Percentiles rank a stretch among this genome's conserved stretches.
phyloP scores from a whole-genome alignment of 805 yeast genomes.

The Sugiyamaella floridensis region DNA sequence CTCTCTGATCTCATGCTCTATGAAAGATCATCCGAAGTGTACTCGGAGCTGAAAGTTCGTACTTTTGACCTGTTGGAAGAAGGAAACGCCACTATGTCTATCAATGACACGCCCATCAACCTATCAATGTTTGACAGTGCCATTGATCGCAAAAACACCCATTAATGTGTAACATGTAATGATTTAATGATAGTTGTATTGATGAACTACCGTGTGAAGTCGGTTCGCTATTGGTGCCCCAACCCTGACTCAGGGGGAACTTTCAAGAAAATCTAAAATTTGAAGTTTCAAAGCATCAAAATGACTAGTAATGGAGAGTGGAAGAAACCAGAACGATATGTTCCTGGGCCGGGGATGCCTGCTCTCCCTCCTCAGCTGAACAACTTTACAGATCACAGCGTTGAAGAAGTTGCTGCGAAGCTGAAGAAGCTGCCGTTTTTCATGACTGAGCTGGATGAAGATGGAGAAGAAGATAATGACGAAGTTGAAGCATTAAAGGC shows the following conservation, averaged over 20 bases:
- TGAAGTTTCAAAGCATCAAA: background rate
- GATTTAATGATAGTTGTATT: constrained; percentile 1
- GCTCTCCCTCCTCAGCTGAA: constrained; percentile 77
- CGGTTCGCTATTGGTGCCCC: no score
- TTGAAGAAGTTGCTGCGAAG: constrained; percentile 71
- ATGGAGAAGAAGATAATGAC: constrained; percentile 59
- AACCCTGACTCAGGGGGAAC: background rate
- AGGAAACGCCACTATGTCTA: constrained; percentile 39
- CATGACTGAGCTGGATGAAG: constrained; percentile 84
- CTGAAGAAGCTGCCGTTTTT: constrained; percentile 84
- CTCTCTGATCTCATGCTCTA: constrained; percentile 25
- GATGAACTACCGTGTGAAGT: no score
- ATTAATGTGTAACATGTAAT: constrained; percentile 5
- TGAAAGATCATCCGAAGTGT: constrained; percentile 25
- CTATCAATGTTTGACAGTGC: constrained; percentile 49
- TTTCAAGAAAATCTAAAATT: background rate
- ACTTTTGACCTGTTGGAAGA: constrained; percentile 57
- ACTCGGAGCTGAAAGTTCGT: constrained; percentile 36
- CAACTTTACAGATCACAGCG: constrained; percentile 41
- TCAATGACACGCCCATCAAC: constrained; percentile 50
- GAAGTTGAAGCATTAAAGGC: constrained; percentile 85
- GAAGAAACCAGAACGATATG: constrained; percentile 35
- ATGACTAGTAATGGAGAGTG: constrained; percentile 6
- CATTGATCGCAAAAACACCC: constrained; percentile 42
- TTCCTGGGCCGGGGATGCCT: constrained; percentile 55